Percentiles rank a stretch among this genome's conserved stretches.
Conservation (phyloP, 2,329 filamentous ascomycete genomes). For the Alternaria sp. region DNA sequence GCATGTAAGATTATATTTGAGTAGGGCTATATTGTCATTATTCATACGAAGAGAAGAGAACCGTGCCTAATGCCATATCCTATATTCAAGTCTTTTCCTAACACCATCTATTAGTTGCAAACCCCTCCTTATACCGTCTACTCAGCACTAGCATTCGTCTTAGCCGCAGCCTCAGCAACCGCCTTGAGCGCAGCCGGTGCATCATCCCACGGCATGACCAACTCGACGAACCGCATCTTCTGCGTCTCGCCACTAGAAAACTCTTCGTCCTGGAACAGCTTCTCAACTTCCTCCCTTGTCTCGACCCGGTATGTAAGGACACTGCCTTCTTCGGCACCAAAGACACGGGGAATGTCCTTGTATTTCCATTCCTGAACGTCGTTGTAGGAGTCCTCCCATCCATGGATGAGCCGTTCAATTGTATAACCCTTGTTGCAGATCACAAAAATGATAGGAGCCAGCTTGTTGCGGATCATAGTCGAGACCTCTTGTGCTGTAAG, state of each 20-base stretch:
- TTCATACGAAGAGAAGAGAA: not conserved
- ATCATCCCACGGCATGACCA: constrained; percentile 82
- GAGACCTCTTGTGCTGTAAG: constrained; percentile 84
- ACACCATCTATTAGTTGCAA: not conserved
- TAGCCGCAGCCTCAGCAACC: constrained; percentile 75
- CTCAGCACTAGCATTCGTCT: constrained; percentile 61
- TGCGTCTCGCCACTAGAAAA: constrained; percentile 60
- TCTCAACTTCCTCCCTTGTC: constrained; percentile 72
- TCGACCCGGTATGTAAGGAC: constrained; percentile 72
- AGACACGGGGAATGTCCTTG: constrained; percentile 71
- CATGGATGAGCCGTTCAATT: constrained; percentile 88
- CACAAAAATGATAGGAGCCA: constrained; percentile 83
- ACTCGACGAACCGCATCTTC: constrained; percentile 76
- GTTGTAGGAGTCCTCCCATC: constrained; percentile 81
- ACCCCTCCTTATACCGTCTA: constrained; percentile 3
- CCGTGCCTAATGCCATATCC: not conserved
- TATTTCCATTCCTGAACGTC: constrained; percentile 80
- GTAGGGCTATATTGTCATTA: not conserved
- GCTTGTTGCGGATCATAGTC: constrained; percentile 78
- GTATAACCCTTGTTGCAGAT: constrained; percentile 91
- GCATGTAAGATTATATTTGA: not conserved
- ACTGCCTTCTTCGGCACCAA: constrained; percentile 67
- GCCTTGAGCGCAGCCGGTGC: constrained; percentile 74
- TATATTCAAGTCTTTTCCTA: not conserved
- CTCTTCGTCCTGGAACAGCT: constrained; percentile 68